These are phyloP conservation scores for Tulasnella sp. DNA, from an alignment of 768 basidiomycete species.

Conservation along the genomic window DNA sequence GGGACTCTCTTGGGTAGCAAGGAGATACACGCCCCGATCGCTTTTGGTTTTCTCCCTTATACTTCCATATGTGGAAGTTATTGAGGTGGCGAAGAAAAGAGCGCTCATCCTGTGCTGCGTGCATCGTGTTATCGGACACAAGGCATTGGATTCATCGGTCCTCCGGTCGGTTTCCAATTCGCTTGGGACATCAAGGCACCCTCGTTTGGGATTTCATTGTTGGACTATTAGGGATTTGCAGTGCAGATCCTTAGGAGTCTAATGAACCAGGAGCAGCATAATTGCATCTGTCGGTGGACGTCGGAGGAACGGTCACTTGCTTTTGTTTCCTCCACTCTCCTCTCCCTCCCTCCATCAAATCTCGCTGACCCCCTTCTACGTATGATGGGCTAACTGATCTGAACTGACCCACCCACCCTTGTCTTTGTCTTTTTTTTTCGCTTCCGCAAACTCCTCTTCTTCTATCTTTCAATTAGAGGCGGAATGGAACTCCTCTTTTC, in stretches of 20 bases:
- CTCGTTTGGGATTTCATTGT: background rate
- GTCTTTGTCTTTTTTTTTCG: background rate
- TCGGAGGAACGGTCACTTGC: background rate
- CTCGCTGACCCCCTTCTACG: background rate
- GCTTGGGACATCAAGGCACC: background rate
- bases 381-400: background rate
- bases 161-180: background rate
- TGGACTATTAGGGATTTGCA: background rate
- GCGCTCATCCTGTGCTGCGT: background rate
- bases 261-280: background rate
- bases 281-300: background rate
- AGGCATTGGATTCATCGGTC: background rate
- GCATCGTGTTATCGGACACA: background rate
- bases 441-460: no score
- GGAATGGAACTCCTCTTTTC: constrained; percentile 81
- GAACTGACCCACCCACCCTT: background rate
- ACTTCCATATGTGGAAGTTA: background rate
- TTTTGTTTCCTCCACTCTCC: background rate
- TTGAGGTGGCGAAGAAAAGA: background rate
- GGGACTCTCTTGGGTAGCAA: background rate
- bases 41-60: background rate
- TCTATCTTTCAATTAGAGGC: constrained; percentile 38
- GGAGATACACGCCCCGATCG: no score
- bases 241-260: background rate
- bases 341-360: background rate